Percentiles rank a stretch among this genome's conserved stretches.
These are phyloP conservation scores for Exsudoporus floridanus DNA, from an alignment of 1,284 basidiomycete genomes.

Conservation along the genomic window DNA sequence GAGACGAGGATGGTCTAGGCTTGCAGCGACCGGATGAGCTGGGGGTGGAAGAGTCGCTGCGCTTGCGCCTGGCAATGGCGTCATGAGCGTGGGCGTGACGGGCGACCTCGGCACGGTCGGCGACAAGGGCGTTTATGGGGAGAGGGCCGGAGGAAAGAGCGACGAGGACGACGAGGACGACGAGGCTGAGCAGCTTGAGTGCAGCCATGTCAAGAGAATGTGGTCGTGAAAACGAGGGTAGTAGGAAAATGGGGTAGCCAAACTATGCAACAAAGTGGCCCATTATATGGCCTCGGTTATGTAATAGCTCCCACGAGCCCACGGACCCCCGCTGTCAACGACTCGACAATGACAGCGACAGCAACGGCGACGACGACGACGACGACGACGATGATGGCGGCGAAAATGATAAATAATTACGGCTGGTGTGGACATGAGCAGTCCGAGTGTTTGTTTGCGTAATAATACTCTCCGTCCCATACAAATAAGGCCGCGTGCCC, in stretches of 20 bases:
- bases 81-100: slow-evolving; percentile 44
- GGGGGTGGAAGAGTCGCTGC: slow-evolving; percentile 30
- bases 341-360: neutral
- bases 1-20: slow-evolving; percentile 40
- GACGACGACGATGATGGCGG: neutral
- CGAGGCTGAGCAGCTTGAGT: slow-evolving; percentile 52
- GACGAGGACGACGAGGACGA: slow-evolving; percentile 59
- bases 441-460: slow-evolving; percentile 29
- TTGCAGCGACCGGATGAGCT: slow-evolving; percentile 50
- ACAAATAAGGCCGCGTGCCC: slow-evolving; percentile 28
- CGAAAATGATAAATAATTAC: no score
- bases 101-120: slow-evolving; percentile 41
- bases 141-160: slow-evolving; percentile 48
- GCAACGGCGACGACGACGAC: neutral
- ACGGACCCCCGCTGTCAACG: no score
- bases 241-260: neutral
- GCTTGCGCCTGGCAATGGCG: slow-evolving; percentile 52
- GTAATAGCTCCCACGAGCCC: slow-evolving; percentile 20
- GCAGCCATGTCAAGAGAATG: slow-evolving; percentile 45
- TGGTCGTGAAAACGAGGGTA: neutral
- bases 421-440: slow-evolving; percentile 5
- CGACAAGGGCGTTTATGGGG: slow-evolving; percentile 52
- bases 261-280: neutral
- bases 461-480: slow-evolving; percentile 15
- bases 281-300: slow-evolving; percentile 13